Evolutionary conservation across 306 rosid species (phyloP), one percentile per base, ranked within the genome.

Genomic region (Pterocarpus santalinus): DNA sequence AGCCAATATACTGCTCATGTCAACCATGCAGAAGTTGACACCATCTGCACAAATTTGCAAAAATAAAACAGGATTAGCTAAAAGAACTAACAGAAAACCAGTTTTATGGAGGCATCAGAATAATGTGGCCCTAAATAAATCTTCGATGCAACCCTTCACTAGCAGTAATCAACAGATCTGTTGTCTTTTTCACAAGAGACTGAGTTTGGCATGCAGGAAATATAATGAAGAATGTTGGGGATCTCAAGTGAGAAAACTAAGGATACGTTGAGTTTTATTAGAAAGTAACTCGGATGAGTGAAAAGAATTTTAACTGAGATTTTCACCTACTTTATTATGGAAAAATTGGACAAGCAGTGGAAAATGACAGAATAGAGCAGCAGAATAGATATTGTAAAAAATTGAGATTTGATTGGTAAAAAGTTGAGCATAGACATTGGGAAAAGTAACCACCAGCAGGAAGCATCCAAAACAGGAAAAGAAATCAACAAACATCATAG

Each of bases 11-110:
- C 32, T 49, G 75, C 79, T 85, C 65, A 79, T 52, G 73, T 85
- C 80, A 72, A 65, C 73, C 80, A 22, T 15, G 83, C 57, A 73
- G 77, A 85, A 82, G 67, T 71, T 73, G 62, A 46, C 79, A 61
- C 73, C 85, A 85, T 92, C 97, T 90, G 95, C 83, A 82, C 79
- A 73, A 63, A 77, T 63, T 79, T 79, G 87, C 60, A 77, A 76
- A 81, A 34, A 67, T 36, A 34, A 28, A 76, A 81, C 46, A 73
- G 7, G 30, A 80, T 84, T 68, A 80, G 75, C 17, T 56, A 60
- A 34, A 70, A 49, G 65, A 57, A 73, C 64, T 2, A 32, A 33
- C 4, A 43, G 43, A 69, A 22, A 46, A 74, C 35, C 47, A 82
- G 73, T 43, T 72, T 17, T 22, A 16, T 10, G 34, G 43, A 60